Base-by-base conservation (phyloP, 1,284 basidiomycete species). In the Hemileia vastatrix region DNA sequence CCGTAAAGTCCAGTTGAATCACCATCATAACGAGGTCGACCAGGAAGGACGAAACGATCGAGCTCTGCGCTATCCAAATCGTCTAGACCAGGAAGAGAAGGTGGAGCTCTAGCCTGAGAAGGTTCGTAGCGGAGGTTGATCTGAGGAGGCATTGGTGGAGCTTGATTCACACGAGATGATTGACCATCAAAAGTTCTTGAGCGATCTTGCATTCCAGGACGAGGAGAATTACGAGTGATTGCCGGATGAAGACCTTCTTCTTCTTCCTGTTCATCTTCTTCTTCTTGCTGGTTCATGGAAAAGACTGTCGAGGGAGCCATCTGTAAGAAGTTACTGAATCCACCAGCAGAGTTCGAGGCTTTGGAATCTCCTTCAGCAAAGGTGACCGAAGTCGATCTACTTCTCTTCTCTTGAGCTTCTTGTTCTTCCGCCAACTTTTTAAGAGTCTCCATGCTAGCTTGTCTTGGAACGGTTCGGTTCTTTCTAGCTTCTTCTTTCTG, bases 371-470 rank as follows among this genome's bases (percentile, higher is more conserved):
- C 19, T n/a, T 19, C 36, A 4, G n/a, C 23, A 44, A 51, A 43
- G 8, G 43, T 9, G 13, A 31, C 27, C 11, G 57, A 53, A 13
- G 8, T 8, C 15, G 6, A 11, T 32, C 52, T 31, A 9, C 9
- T 21, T 43, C 52, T 54, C 52, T n/a, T 27, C 23, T 19, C 24
- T 21, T 19, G 6, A 6, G n/a, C 32, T 9, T 31, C 19, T 36
- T 54, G 27, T 15, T 53, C 18, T 5, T 57, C 55, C 1, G 43
- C 55, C 15, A 57, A 13, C 19, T 48, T 15, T n/a, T 53, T 33
- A 2, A 59, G 43, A 21, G 57, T 43, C 19, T 48, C 57, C 57
- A 59, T 59, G 11, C 32, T 40, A 24, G 44, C 43, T 15, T 59
- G 15, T 15, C 57, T 49, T 43, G 50, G 18, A 19, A 59, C 27